A percentile compares a stretch with the other conserved stretches of the same genome.
These are phyloP conservation scores for Candida nonsorbophila DNA, from an alignment of 805 yeast genomes.

Conservation along the genomic window DNA sequence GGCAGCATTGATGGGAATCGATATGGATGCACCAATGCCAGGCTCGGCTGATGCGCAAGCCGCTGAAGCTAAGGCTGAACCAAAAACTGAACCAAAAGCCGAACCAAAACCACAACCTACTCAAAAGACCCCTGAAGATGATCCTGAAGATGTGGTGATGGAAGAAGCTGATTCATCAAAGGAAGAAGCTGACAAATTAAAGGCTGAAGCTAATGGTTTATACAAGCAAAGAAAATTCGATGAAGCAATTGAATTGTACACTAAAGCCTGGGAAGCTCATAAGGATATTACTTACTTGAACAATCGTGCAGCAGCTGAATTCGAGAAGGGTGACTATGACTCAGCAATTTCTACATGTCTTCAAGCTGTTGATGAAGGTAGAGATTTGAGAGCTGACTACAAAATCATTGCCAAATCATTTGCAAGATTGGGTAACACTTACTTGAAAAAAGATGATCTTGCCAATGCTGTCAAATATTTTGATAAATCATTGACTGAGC, in stretches of 20 bases:
- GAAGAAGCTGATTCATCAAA: constrained; percentile 32
- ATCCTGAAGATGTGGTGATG: constrained; percentile 32
- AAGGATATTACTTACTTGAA: constrained; percentile 90
- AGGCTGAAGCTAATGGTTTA: constrained; percentile 78
- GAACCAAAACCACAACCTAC: constrained; percentile 16
- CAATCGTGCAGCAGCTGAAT: constrained; percentile 97
- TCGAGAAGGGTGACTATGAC: constrained; percentile 89
- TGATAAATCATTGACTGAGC: constrained; percentile 92
- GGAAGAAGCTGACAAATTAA: constrained; percentile 59
- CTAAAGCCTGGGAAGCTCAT: constrained; percentile 76
- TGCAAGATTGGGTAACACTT: constrained; percentile 83
- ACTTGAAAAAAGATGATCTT: constrained; percentile 69
- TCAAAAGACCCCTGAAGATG: constrained; percentile 6
- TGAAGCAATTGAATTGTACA: constrained; percentile 83
- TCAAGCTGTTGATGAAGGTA: constrained; percentile 82
- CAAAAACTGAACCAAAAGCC: constrained; percentile 6
- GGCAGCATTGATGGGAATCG: constrained; percentile 82
- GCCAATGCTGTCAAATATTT: constrained; percentile 69
- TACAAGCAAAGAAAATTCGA: constrained; percentile 88
- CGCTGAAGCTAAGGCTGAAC: constrained; percentile 7
- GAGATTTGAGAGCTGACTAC: constrained; percentile 87
- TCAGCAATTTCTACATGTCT: constrained; percentile 77
- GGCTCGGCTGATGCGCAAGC: constrained; percentile 12
- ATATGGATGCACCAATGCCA: constrained; percentile 43
- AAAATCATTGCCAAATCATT: constrained; percentile 88